phyloP scores from a whole-genome alignment of 202 grass and related monocot species.

The Setaria italica region DNA sequence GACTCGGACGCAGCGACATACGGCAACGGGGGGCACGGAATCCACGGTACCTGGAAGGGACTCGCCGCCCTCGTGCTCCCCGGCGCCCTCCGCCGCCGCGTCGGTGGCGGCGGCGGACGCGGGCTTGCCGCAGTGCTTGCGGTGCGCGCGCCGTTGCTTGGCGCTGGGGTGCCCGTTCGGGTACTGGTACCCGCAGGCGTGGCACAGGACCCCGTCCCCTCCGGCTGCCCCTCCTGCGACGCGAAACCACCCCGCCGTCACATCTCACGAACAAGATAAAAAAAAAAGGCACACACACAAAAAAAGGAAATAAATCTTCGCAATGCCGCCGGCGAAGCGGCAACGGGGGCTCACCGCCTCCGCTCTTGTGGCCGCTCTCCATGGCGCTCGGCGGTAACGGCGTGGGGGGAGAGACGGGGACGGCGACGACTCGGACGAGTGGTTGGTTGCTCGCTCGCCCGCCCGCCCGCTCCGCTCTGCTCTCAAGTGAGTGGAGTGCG shows the following conservation, averaged over 20 bases:
- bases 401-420: neutral
- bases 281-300: too few species aligned
- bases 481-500: conserved; percentile 12
- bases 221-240: conserved; percentile 21
- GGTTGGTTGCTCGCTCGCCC: neutral
- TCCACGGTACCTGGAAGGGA: conserved; percentile 18
- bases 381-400: conserved; percentile 47
- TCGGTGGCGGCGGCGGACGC: neutral
- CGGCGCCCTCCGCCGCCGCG: conserved; percentile 11
- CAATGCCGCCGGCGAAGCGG: neutral
- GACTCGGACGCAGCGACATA: too few species aligned
- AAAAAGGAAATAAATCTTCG: neutral
- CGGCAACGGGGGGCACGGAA: neutral
- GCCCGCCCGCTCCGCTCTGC: neutral
- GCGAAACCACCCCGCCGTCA: conserved; percentile 24
- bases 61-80: conserved; percentile 5
- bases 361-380: conserved; percentile 51
- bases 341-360: conserved; percentile 21
- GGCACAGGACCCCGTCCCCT: conserved; percentile 48
- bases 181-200: conserved; percentile 68
- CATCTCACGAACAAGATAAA: neutral
- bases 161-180: conserved; percentile 68
- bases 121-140: conserved; percentile 59
- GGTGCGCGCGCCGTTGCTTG: conserved; percentile 69
- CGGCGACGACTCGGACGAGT: neutral